Conservation (phyloP, 2,329 filamentous ascomycete genomes). For the Trichoderma harzianum region DNA sequence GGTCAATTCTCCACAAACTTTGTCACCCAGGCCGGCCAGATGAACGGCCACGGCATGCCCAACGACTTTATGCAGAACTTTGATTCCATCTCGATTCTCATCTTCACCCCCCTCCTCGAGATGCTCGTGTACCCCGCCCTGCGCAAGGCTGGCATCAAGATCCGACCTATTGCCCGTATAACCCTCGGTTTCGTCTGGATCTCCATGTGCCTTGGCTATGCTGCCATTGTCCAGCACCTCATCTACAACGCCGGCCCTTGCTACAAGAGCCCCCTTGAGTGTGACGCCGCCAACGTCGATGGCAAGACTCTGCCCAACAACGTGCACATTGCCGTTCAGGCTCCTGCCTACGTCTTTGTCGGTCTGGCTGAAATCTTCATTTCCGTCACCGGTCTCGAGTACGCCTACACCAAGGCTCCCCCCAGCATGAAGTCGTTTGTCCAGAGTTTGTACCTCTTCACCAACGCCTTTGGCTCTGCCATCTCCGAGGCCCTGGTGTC, state of each 20-base stretch:
- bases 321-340: conserved; percentile 53
- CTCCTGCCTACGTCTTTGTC: conserved; percentile 55
- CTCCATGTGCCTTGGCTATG: conserved; percentile 55
- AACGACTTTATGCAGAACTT: conserved; percentile 70
- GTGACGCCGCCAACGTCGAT: conserved; percentile 33
- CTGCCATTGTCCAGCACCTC: conserved; percentile 56
- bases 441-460: conserved; percentile 57
- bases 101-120: conserved; percentile 65
- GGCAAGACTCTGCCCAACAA: conserved; percentile 37
- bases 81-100: conserved; percentile 62
- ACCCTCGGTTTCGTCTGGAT: conserved; percentile 58
- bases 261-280: conserved; percentile 42
- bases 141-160: conserved; percentile 53
- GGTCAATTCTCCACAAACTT: conserved; percentile 66
- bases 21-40: conserved; percentile 56
- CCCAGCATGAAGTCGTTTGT: conserved; percentile 64
- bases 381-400: conserved; percentile 67
- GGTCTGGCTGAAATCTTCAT: conserved; percentile 60
- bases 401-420: conserved; percentile 71
- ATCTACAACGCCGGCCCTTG: conserved; percentile 56
- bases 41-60: conserved; percentile 62
- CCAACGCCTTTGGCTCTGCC: conserved; percentile 55
- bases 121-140: conserved; percentile 59
- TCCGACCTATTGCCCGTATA: conserved; percentile 65
- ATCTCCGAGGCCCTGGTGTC: conserved; percentile 61